These are phyloP conservation scores for Desmodesmus armatus DNA, from an alignment of 139 green algal genomes.

Conservation along the genomic window DNA sequence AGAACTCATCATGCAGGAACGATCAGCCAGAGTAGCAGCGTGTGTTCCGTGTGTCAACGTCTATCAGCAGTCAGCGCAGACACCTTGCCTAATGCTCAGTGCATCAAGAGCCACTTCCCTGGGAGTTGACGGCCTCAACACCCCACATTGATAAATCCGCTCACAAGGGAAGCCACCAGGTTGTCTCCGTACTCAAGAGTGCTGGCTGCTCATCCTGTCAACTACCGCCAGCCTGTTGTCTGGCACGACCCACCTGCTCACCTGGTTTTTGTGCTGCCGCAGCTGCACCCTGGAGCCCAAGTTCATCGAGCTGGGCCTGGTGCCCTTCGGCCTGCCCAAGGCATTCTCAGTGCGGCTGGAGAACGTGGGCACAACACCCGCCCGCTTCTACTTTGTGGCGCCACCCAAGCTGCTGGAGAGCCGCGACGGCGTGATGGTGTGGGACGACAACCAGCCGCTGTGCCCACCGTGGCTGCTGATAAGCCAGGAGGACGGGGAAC, in stretches of 20 bases:
- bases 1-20: too few relatives aligned
- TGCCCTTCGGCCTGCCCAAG: slow-evolving; percentile 42
- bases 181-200: too few relatives aligned
- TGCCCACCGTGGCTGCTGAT: slow-evolving; percentile 55
- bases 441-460: slow-evolving; percentile 53
- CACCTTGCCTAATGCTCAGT: too few relatives aligned
- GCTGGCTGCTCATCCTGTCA: too few relatives aligned
- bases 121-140: too few relatives aligned
- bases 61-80: too few relatives aligned
- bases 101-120: too few relatives aligned
- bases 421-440: slow-evolving; percentile 13
- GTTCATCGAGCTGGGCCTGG: slow-evolving; percentile 51
- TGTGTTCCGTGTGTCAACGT: too few relatives aligned
- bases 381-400: slow-evolving; percentile 41
- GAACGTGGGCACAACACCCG: slow-evolving; percentile 51
- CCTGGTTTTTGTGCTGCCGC: neutral
- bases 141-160: too few relatives aligned
- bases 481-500: slow-evolving; percentile 29
- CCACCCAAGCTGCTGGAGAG: slow-evolving; percentile 22
- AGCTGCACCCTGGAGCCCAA: slow-evolving; percentile 60
- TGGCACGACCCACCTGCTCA: neutral
- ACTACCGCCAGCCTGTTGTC: too few relatives aligned
- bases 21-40: too few relatives aligned
- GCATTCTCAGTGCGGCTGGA: slow-evolving; percentile 39
- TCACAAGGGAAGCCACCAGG: too few relatives aligned